A percentile compares a stretch with the other conserved stretches of the same genome.
phyloP scores from a whole-genome alignment of 2,329 filamentous ascomycete species.

The Aspergillus quadricinctus region DNA sequence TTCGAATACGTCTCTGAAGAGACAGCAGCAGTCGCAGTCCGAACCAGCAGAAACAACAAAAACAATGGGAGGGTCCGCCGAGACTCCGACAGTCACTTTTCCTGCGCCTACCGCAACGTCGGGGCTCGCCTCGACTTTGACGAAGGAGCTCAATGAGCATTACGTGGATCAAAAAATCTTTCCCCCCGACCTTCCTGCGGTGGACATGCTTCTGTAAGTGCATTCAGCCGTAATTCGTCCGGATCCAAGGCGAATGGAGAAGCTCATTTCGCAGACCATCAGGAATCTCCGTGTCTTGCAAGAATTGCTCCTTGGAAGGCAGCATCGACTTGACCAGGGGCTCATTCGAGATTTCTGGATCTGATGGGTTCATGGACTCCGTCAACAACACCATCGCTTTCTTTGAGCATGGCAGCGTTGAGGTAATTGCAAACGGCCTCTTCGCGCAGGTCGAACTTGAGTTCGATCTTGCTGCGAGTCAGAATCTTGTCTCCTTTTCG shows the following conservation, averaged over 20 bases:
- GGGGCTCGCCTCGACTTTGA: background rate
- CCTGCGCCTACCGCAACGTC: background rate
- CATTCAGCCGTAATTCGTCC: background rate
- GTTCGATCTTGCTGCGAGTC: conserved; percentile 8
- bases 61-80: background rate
- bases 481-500: conserved; percentile 11
- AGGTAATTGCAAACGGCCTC: conserved; percentile 12
- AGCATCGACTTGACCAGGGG: conserved; percentile 14
- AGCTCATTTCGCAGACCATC: conserved; percentile 7
- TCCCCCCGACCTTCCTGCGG: background rate
- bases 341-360: conserved; percentile 12
- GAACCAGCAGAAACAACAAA: background rate
- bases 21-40: background rate
- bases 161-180: conserved; percentile 2
- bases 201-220: conserved; percentile 2
- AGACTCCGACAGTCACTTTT: background rate
- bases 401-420: conserved; percentile 15
- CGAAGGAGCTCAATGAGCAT: background rate
- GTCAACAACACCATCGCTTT: conserved; percentile 11
- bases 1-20: background rate
- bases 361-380: background rate
- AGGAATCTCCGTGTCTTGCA: conserved; percentile 16
- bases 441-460: conserved; percentile 18
- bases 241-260: background rate
- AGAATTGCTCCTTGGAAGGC: conserved; percentile 16